Conservation (phyloP, 2,329 filamentous ascomycete genomes). For the Apiospora aurea region DNA sequence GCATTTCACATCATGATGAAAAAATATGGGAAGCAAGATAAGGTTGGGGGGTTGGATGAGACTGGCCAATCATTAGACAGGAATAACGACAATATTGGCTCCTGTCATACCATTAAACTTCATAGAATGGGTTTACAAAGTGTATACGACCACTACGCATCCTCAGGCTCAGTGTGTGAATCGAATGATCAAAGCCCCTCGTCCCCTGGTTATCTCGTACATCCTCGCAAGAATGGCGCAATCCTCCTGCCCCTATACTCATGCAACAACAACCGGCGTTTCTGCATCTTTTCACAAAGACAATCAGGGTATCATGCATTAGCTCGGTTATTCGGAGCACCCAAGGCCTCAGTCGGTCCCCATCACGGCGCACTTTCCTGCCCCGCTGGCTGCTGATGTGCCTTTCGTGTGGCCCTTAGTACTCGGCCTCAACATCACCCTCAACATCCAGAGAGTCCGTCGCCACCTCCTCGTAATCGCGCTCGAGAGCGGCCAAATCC, state of each 20-base stretch:
- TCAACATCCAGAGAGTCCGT: constrained; percentile 91
- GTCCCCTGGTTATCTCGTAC: constrained; percentile 28
- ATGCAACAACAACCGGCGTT: constrained; percentile 31
- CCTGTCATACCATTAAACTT: constrained; percentile 41
- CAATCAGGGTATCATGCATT: constrained; percentile 33
- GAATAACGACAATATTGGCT: background rate
- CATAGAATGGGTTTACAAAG: constrained; percentile 44
- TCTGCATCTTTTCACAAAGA: constrained; percentile 26
- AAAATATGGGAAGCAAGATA: constrained; percentile 23
- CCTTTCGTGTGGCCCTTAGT: constrained; percentile 62
- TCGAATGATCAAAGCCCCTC: constrained; percentile 22
- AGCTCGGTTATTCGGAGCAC: constrained; percentile 27
- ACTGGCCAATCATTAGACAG: constrained; percentile 17
- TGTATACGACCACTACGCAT: constrained; percentile 41
- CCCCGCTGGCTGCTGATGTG: constrained; percentile 28
- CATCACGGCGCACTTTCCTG: constrained; percentile 7
- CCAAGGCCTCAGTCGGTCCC: constrained; percentile 10
- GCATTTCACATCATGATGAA: background rate
- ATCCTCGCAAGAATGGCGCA: constrained; percentile 34
- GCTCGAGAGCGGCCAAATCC: constrained; percentile 96
- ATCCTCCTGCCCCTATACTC: constrained; percentile 31
- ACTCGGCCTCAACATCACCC: constrained; percentile 86
- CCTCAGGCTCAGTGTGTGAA: constrained; percentile 34
- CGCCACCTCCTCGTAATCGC: constrained; percentile 98
- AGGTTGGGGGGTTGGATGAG: background rate